Percentiles rank a stretch among this genome's conserved stretches.
phyloP scores from a whole-genome alignment of 1,139 yeast genomes.

The Debaryomyces sp. region DNA sequence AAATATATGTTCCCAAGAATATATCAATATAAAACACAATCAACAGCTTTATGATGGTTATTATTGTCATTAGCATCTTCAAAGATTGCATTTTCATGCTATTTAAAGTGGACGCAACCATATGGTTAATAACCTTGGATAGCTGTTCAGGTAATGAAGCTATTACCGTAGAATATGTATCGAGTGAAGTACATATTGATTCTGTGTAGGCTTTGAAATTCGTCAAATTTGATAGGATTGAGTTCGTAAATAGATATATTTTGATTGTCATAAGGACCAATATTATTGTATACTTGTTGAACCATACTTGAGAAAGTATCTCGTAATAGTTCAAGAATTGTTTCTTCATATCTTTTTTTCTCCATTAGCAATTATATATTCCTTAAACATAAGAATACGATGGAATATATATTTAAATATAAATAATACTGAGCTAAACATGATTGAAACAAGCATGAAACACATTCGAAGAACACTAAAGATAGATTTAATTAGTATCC shows the following conservation, averaged over 20 bases:
- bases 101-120: conserved; percentile 50
- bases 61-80: conserved; percentile 33
- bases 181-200: conserved; percentile 47
- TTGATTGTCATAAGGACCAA: conserved; percentile 51
- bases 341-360: conserved; percentile 5
- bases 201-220: conserved; percentile 36
- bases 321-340: conserved; percentile 41
- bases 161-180: conserved; percentile 44
- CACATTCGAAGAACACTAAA: background rate
- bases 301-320: conserved; percentile 57
- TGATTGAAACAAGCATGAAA: conserved; percentile 10
- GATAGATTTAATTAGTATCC: background rate
- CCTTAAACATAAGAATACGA: background rate
- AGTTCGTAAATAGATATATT: conserved; percentile 46
- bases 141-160: conserved; percentile 59
- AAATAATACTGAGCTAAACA: background rate
- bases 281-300: conserved; percentile 56
- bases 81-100: conserved; percentile 49
- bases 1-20: conserved; percentile 82
- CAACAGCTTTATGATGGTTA: conserved; percentile 61
- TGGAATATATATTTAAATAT: background rate
- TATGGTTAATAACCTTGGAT: conserved; percentile 53
- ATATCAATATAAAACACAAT: conserved; percentile 69
- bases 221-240: conserved; percentile 42
- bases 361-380: background rate